Conservation (phyloP, 2,329 filamentous ascomycete species). For the Cercospora sp. region DNA sequence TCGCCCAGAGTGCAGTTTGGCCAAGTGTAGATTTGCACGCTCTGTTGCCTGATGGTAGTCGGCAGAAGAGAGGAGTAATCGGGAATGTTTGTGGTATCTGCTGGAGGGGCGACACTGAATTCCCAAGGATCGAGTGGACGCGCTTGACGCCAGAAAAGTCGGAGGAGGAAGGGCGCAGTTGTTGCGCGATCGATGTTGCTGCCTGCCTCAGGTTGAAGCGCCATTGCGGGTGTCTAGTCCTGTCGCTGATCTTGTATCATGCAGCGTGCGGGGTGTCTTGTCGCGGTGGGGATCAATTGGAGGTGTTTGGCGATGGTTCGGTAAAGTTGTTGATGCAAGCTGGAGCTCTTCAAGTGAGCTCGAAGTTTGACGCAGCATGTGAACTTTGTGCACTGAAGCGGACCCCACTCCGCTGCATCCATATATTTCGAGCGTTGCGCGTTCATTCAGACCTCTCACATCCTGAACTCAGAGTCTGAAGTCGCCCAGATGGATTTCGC, state of each 20-base stretch:
- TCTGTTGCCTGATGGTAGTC: constrained; percentile 45
- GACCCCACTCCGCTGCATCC: background rate
- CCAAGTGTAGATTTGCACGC: constrained; percentile 82
- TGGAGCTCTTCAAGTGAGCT: constrained; percentile 1
- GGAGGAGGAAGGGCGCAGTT: constrained; percentile 78
- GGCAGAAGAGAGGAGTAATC: constrained; percentile 57
- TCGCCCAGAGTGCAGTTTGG: constrained; percentile 76
- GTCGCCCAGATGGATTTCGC: constrained; percentile 81
- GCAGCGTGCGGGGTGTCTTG: background rate
- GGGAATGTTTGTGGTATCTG: constrained; percentile 32
- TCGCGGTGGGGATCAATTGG: background rate
- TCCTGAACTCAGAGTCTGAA: background rate
- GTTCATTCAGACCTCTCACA: background rate
- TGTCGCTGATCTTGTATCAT: constrained; percentile 4
- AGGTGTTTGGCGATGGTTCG: constrained; percentile 1
- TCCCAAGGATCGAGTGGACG: constrained; percentile 75
- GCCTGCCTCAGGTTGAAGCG: constrained; percentile 38
- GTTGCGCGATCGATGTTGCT: constrained; percentile 64
- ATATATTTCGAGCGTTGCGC: background rate
- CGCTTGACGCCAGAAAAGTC: constrained; percentile 76
- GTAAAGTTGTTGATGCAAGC: background rate
- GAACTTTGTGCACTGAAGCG: background rate
- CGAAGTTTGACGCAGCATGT: constrained; percentile 9
- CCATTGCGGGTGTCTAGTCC: constrained; percentile 27
- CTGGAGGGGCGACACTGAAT: constrained; percentile 56